Base-by-base conservation (phyloP, 176 grass and related monocot species). In the Rhynchospora pubera region DNA sequence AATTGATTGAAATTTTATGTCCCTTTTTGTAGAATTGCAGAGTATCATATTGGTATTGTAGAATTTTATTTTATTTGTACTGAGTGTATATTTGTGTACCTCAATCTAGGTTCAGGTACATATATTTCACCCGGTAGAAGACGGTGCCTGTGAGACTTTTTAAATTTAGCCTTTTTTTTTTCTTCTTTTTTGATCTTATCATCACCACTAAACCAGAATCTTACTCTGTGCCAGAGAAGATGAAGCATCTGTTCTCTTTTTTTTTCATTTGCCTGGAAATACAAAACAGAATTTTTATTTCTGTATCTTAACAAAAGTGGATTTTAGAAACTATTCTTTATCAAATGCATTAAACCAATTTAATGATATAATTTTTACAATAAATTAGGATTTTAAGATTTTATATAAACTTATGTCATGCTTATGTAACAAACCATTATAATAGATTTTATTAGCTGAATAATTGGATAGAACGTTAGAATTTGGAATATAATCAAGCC, bases 221-320 rank as follows among this genome's bases (percentile, higher is more conserved):
- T 56, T 77, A 50, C 22, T 75, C 48, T 56, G 72, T 55, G 72
- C 46, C 72, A 77, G 72, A 55, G 48, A 72, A 56, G 24, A 77
- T 6, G 9, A 30, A 76, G 18, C 50, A 18, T 21, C 24, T 39
- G 24, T 77, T 56, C 6, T 30, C 8, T 56, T 77, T 77, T 15
- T 16, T 39, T 7, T 56, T 30, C 50, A 70, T 72, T 50, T 50
- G 3, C 44, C 18, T 72, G 48, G 43, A 21, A 65, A 22, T 56
- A 12, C 8, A 55, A 16, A 28, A 55, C 12, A 18, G 5, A 55
- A 55, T 4, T 72, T 60, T 72, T 65, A 32, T 26, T 65, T 11
- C 62, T 13, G 24, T 32, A 65, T 26, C 62, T 32, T 69, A 45
- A 69, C 0, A 68, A 68, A 68, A 8, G 15, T 32, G n/a, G 19